Conservation (phyloP, 2,329 filamentous ascomycete species). For the Colletotrichum cereale region DNA sequence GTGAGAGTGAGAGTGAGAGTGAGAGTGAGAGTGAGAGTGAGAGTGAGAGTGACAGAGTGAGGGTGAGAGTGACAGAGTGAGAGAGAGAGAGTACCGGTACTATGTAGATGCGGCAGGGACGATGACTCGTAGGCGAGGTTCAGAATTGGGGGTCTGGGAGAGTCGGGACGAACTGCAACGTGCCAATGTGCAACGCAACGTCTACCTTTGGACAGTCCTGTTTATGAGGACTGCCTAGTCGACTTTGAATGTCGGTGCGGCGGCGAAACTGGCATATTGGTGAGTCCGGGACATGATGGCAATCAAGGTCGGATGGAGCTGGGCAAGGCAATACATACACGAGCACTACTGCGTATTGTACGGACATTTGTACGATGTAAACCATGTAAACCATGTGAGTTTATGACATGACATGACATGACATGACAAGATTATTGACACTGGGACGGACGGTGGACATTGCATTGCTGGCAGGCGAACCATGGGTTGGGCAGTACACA, state of each 20-base stretch:
- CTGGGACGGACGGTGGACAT: constrained; percentile 15
- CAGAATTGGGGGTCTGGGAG: background rate
- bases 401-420: no score
- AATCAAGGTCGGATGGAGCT: background rate
- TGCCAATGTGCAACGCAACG: background rate
- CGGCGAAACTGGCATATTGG: no score
- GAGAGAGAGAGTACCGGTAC: no score
- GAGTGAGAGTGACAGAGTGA: no score
- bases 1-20: no score
- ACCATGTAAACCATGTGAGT: no score
- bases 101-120: background rate
- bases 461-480: background rate
- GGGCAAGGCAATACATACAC: background rate
- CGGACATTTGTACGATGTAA: no score
- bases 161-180: constrained; percentile 29
- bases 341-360: no score
- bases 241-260: background rate
- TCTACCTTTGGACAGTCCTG: background rate
- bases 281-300: no score
- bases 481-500: background rate
- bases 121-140: constrained; percentile 27
- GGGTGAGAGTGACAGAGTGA: no score
- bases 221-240: background rate
- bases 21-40: no score
- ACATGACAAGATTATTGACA: constrained; percentile 15